phyloP scores from a whole-genome alignment of 768 basidiomycete genomes.

The Tulasnella sp. region DNA sequence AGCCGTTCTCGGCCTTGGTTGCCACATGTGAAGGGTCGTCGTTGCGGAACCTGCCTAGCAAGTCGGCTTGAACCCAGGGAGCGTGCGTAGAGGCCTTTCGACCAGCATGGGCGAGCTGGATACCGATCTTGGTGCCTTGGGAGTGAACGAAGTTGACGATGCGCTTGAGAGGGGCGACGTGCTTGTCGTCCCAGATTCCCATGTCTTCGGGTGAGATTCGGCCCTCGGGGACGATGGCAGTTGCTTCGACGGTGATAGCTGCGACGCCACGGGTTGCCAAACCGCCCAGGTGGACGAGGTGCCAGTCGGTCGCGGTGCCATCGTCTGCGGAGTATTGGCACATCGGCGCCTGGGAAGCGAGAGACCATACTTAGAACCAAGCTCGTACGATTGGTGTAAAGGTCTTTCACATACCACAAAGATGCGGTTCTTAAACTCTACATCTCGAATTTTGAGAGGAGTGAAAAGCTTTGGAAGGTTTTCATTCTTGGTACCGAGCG shows the following conservation, averaged over 20 bases:
- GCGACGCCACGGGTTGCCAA: slow-evolving; percentile 70
- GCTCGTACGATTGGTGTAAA: background rate
- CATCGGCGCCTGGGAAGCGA: slow-evolving; percentile 59
- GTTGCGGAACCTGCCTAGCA: slow-evolving; percentile 27
- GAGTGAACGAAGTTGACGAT: slow-evolving; percentile 71
- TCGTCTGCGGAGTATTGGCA: slow-evolving; percentile 74
- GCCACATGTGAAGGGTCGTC: slow-evolving; percentile 40
- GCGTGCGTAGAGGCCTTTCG: slow-evolving; percentile 67
- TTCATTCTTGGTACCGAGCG: slow-evolving; percentile 44
- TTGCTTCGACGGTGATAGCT: slow-evolving; percentile 69
- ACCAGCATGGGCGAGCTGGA: slow-evolving; percentile 76
- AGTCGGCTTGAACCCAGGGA: slow-evolving; percentile 55
- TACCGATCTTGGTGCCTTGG: slow-evolving; percentile 58
- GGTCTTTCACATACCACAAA: slow-evolving; percentile 50
- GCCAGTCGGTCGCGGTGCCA: slow-evolving; percentile 79
- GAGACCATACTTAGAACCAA: background rate
- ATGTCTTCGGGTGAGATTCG: slow-evolving; percentile 73
- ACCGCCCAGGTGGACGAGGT: slow-evolving; percentile 71
- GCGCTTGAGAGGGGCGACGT: slow-evolving; percentile 63
- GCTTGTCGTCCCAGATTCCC: slow-evolving; percentile 73
- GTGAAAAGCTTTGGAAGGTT: slow-evolving; percentile 59
- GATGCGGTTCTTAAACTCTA: slow-evolving; percentile 71
- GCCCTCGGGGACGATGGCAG: slow-evolving; percentile 66
- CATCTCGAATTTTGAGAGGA: slow-evolving; percentile 57
- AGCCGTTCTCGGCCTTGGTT: slow-evolving; percentile 56